Conservation (phyloP, 2,329 filamentous ascomycete species). For the Magnaporthales sp. region DNA sequence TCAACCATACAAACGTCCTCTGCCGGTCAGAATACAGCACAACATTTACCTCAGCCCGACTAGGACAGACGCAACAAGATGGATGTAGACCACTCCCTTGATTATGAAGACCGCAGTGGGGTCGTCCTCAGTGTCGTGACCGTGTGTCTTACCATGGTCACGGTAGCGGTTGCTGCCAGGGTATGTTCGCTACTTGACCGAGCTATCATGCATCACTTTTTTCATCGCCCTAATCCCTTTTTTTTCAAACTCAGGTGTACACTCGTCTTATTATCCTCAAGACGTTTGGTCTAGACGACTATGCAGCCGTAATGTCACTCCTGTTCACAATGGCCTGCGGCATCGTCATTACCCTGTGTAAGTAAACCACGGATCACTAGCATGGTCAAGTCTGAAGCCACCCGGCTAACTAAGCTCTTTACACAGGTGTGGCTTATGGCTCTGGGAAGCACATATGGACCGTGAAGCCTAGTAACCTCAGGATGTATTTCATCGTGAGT, state of each 20-base stretch:
- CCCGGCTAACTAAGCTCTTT: not conserved
- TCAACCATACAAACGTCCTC: too few relatives aligned
- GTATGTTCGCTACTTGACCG: not conserved
- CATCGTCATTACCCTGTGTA: not conserved
- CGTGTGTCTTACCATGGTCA: not conserved
- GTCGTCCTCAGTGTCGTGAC: not conserved
- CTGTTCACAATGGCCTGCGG: not conserved
- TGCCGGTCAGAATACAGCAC: not conserved
- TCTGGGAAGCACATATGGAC: not conserved
- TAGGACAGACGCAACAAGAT: not conserved
- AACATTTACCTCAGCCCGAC: not conserved
- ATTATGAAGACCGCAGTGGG: not conserved
- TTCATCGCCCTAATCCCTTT: not conserved
- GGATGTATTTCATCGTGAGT: not conserved
- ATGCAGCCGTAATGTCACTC: not conserved
- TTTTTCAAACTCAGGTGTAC: not conserved
- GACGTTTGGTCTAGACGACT: constrained; percentile 7
- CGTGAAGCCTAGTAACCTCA: not conserved
- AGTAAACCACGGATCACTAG: not conserved
- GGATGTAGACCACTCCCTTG: not conserved
- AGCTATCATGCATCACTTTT: too few relatives aligned
- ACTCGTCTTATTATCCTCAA: constrained; percentile 2
- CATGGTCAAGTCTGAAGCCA: not conserved
- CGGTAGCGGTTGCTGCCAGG: not conserved
- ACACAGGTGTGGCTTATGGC: not conserved